Conservation (phyloP, 164 flowering plant genomes). For the Paratinospora sagittata region DNA sequence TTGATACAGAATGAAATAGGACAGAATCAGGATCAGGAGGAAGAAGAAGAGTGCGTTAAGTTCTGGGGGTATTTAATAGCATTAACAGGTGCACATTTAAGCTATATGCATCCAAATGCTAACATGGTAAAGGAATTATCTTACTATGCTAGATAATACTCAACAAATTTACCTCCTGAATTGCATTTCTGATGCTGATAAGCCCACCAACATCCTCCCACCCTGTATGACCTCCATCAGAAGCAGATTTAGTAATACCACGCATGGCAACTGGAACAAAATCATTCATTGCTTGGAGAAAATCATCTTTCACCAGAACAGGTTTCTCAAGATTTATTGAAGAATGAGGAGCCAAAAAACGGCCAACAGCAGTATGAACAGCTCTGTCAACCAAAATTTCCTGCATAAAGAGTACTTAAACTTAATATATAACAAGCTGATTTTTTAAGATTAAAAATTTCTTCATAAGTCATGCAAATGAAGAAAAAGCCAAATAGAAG, state of each 20-base stretch:
- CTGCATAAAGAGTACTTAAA: constrained; percentile 26
- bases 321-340: constrained; percentile 29
- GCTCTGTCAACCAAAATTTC: constrained; percentile 91
- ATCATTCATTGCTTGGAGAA: constrained; percentile 68
- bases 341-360: constrained; percentile 39
- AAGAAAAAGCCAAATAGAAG: not conserved
- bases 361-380: constrained; percentile 76
- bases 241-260: constrained; percentile 66
- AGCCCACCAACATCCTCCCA: constrained; percentile 99
- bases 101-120: not conserved
- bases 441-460: not conserved
- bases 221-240: constrained; percentile 75
- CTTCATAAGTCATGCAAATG: not conserved
- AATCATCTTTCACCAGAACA: constrained; percentile 54
- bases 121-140: not conserved
- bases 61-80: no score
- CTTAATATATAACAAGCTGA: not conserved
- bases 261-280: constrained; percentile 96
- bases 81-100: no score
- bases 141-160: not conserved
- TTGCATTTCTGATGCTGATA: constrained; percentile 53
- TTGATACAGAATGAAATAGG: no score
- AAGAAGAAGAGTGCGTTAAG: no score
- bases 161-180: constrained; percentile 61
- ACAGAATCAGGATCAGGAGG: no score